Conservation (phyloP, 768 basidiomycete species). For the Rhizopogon vinicolor region DNA sequence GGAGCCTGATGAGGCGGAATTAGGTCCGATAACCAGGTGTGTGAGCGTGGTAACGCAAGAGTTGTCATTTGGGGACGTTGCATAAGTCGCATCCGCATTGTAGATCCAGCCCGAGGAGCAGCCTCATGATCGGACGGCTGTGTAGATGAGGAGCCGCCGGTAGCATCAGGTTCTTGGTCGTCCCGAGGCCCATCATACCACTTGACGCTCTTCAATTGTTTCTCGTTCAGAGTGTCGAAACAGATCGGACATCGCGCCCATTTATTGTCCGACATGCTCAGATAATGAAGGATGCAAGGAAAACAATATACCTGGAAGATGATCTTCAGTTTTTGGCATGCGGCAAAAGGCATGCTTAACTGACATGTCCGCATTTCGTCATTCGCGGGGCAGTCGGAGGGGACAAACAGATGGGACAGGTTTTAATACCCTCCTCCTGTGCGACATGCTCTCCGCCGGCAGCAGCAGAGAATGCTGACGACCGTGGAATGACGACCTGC, state of each 20-base stretch:
- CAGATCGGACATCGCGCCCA: slow-evolving; percentile 96
- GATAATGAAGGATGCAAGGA: slow-evolving; percentile 89
- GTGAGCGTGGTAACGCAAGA: slow-evolving; percentile 86
- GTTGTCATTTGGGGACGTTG: slow-evolving; percentile 94
- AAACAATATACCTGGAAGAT: slow-evolving; percentile 80
- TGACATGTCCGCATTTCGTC: slow-evolving; percentile 97
- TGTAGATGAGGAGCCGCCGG: slow-evolving; percentile 41
- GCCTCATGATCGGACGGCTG: slow-evolving; percentile 31
- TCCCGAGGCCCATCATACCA: slow-evolving; percentile 66
- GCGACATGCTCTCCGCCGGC: slow-evolving; percentile 33
- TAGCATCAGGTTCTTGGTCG: slow-evolving; percentile 14
- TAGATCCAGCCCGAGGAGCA: slow-evolving; percentile 49
- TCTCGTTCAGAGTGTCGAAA: slow-evolving; percentile 87
- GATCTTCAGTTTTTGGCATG: slow-evolving; percentile 11
- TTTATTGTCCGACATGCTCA: slow-evolving; percentile 81
- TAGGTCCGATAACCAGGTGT: slow-evolving; percentile 92
- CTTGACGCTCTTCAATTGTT: slow-evolving; percentile 88
- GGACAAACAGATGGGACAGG: slow-evolving; percentile 94
- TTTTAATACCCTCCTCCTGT: slow-evolving; percentile 58
- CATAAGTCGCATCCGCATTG: slow-evolving; percentile 81
- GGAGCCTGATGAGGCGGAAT: slow-evolving; percentile 90
- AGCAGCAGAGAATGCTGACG: slow-evolving; percentile 66
- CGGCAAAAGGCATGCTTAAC: slow-evolving; percentile 27
- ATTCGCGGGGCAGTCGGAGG: slow-evolving; percentile 86
- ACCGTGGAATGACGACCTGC: slow-evolving; percentile 89